These are phyloP conservation scores for Omphalea diandra DNA, from an alignment of 441 rosid genomes.

Conservation along the genomic window DNA sequence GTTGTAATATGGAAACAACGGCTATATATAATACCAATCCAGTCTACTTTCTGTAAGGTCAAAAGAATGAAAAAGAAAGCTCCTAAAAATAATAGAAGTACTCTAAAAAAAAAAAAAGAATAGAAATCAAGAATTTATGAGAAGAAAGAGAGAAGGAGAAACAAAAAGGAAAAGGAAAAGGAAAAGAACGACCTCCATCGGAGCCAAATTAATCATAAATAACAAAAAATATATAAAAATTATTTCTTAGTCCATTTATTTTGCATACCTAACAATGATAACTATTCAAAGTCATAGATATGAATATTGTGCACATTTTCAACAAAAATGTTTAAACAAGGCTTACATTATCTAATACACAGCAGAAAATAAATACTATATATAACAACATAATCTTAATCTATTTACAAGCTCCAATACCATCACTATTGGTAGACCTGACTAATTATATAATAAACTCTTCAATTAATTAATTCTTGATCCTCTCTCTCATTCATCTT, in stretches of 20 bases:
- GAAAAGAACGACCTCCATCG: too few relatives aligned
- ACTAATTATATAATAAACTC: not conserved
- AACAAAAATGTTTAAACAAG: not conserved
- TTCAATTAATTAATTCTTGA: not conserved
- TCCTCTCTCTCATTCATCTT: slow-evolving; percentile 28
- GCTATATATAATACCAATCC: too few relatives aligned
- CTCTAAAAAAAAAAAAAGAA: too few relatives aligned
- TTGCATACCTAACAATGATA: not conserved
- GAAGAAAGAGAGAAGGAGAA: too few relatives aligned
- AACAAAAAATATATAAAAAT: too few relatives aligned
- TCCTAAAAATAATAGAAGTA: too few relatives aligned
- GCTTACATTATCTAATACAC: slow-evolving; percentile 5
- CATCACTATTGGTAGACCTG: not conserved
- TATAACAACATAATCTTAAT: slow-evolving; percentile 8
- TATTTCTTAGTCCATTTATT: not conserved
- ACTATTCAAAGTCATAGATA: not conserved
- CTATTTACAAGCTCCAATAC: slow-evolving; percentile 22
- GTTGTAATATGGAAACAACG: too few relatives aligned
- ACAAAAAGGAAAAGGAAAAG: too few relatives aligned
- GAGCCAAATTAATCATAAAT: too few relatives aligned
- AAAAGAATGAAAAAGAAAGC: too few relatives aligned
- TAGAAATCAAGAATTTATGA: too few relatives aligned
- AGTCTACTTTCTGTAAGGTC: too few relatives aligned
- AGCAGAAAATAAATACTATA: not conserved
- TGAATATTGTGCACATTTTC: not conserved